A percentile compares a stretch with the other conserved stretches of the same genome.
Conservation (phyloP, 225 moss, liverwort and hornwort genomes). For the Straminergon stramineum region DNA sequence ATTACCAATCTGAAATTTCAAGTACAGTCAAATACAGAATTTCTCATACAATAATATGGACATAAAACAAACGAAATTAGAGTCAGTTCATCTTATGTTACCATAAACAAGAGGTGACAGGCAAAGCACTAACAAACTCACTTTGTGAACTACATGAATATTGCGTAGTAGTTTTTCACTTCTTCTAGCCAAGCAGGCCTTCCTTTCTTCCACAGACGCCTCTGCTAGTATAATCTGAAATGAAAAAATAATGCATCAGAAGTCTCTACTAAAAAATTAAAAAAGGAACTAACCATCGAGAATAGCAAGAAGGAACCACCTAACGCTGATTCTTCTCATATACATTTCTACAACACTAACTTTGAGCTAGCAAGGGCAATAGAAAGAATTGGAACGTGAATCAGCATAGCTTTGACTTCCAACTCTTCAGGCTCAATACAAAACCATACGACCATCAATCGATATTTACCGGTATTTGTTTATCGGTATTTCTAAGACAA, state of each 20-base stretch:
- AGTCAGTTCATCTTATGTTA: background rate
- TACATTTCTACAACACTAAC: background rate
- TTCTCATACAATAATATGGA: background rate
- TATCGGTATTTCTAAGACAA: background rate
- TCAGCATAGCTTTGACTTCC: background rate
- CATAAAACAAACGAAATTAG: background rate
- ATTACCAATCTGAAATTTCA: slow-evolving; percentile 47
- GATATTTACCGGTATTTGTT: background rate
- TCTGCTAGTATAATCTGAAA: slow-evolving; percentile 53
- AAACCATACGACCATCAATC: background rate
- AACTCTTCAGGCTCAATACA: background rate
- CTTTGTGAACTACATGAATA: slow-evolving; percentile 52
- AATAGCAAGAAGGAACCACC: background rate
- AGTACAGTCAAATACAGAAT: background rate
- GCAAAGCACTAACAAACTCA: slow-evolving; percentile 14
- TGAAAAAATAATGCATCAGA: background rate
- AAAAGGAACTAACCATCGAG: background rate
- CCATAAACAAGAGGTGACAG: background rate
- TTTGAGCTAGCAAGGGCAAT: background rate
- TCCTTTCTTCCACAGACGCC: slow-evolving; percentile 53
- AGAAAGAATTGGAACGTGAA: background rate
- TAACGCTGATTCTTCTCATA: background rate
- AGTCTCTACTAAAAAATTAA: background rate
- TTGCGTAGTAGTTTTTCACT: slow-evolving; percentile 29
- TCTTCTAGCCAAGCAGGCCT: slow-evolving; percentile 33